Base-by-base conservation (phyloP, 257 asterid genomes). In the Solanum clarkiae region DNA sequence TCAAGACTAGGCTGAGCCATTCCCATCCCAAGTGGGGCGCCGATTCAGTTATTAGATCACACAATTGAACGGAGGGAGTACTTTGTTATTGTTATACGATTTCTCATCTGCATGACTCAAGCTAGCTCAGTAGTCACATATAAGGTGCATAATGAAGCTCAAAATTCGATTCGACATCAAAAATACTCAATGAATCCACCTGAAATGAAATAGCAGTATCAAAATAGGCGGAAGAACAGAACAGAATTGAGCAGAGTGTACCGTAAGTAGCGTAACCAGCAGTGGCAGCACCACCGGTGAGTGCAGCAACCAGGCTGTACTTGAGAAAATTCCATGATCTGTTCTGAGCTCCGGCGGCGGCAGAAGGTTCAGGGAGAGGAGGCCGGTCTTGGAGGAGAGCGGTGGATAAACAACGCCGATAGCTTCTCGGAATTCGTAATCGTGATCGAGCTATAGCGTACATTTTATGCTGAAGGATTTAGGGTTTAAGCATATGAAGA, bases 241-340 rank as follows among this genome's bases (percentile, higher is more conserved):
- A 36, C 6, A n/a, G 47, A 45, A 45, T 18, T 32, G 20, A 71
- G 79, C 32, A 32, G 42, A 5, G 24, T 59, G 36, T 85, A 95
- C 98, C 98, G 26, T 93, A 92, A 42, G 98, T 84, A 66, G 96
- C 98, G 85, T 92, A 92, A 82, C 93, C 94, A 71, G 94, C 92
- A 40, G 96, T 84, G 12, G 94, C 96, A 79, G 84, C 88, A 85
- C 93, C 93, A 32, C 95, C 97, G 7, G 94, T 91, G 70, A 93
- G 26, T 6, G 93, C 93, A 32, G 94, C 91, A 45, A 89, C 49
- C 47, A 93, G 84, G 8, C 92, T 89, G 71, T 87, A 93, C 91
- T 91, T 94, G 1, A 93, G 88, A 69, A 93, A 89, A 36, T 91
- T 84, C 98, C 94, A 87, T 7, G 94, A 87, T 47, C 80, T 92